A percentile compares a stretch with the other conserved stretches of the same genome.
Conservation (phyloP, 306 rosid species). For the Rosa rugosa region DNA sequence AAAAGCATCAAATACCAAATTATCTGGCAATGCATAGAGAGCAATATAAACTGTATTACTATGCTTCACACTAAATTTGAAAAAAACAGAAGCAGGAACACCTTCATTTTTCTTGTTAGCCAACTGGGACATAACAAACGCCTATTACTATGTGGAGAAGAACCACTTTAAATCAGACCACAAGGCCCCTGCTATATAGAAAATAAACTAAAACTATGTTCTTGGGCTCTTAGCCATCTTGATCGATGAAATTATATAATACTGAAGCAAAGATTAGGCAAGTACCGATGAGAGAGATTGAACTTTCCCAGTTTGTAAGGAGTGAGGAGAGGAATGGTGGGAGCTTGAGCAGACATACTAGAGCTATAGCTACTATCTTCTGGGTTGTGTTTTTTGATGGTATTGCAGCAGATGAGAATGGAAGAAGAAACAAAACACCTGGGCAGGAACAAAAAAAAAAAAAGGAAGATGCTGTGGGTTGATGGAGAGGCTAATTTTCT, state of each 20-base stretch:
- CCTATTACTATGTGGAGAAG: background rate
- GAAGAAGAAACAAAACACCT: too few species aligned
- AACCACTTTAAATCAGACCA: background rate
- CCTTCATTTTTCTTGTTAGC: background rate
- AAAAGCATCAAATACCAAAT: background rate
- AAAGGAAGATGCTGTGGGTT: too few species aligned
- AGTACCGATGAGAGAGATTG: background rate
- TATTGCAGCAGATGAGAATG: too few species aligned
- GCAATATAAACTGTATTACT: background rate
- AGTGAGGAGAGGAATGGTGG: background rate
- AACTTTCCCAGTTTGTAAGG: conserved; percentile 2
- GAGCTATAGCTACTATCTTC: background rate
- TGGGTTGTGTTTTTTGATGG: background rate
- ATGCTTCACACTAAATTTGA: background rate
- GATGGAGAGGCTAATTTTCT: too few species aligned
- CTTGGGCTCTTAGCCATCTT: background rate
- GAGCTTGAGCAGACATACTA: background rate
- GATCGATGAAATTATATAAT: background rate
- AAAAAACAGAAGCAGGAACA: background rate
- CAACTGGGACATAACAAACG: background rate
- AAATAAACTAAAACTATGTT: too few species aligned
- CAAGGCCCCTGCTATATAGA: background rate
- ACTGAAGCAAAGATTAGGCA: background rate
- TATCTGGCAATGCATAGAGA: background rate
- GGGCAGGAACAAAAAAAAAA: too few species aligned